phyloP scores from a whole-genome alignment of 169 alveolate genomes.

The Cryptosporidium parvum region DNA sequence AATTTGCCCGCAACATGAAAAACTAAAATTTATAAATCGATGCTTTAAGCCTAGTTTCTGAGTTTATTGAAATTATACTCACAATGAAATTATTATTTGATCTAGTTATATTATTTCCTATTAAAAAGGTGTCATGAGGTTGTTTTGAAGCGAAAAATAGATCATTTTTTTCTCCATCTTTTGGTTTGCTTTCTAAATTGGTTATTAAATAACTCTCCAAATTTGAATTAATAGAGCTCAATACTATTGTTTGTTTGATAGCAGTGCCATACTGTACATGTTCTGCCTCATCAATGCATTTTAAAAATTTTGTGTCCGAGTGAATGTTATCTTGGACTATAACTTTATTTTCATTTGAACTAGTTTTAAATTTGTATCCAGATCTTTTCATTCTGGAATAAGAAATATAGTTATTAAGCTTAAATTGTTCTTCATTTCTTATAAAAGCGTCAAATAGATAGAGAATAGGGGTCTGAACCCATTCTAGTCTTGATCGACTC shows the following conservation, averaged over 20 bases:
- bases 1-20: background rate
- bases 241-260: background rate
- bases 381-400: conserved; percentile 60
- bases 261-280: background rate
- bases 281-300: background rate
- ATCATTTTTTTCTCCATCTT: background rate
- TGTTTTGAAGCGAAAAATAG: conserved; percentile 1
- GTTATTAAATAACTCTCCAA: background rate
- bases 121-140: conserved; percentile 10
- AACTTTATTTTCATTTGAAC: background rate
- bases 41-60: conserved; percentile 36
- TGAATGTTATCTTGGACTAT: background rate
- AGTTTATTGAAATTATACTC: conserved; percentile 38
- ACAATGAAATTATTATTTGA: background rate
- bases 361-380: conserved; percentile 8
- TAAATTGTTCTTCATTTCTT: background rate
- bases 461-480: conserved; percentile 57
- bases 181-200: background rate
- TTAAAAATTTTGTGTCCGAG: background rate
- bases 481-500: background rate
- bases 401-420: conserved; percentile 18
- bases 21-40: background rate
- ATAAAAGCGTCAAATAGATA: conserved; percentile 8
- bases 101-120: background rate
- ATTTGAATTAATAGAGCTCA: background rate